phyloP scores from a whole-genome alignment of 2,329 filamentous ascomycete genomes.

The Sporothrix pallida region DNA sequence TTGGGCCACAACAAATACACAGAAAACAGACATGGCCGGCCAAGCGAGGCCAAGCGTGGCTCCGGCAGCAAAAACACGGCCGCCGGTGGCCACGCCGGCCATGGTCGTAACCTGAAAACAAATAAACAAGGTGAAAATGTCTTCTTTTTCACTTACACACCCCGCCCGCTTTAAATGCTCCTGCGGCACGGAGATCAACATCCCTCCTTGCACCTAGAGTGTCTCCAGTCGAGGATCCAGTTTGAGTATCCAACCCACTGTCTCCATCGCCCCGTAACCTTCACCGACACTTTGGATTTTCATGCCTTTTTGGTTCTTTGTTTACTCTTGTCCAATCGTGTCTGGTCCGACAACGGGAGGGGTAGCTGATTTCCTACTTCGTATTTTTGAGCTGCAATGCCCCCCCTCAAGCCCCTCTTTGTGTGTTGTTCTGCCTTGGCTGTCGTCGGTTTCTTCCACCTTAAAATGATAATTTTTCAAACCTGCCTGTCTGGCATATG shows the following conservation, averaged over 20 bases:
- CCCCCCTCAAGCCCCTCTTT: constrained; percentile 1
- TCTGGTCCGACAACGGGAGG: constrained; percentile 4
- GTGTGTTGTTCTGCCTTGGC: background rate
- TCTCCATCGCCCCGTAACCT: constrained; percentile 14
- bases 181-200: constrained; percentile 13
- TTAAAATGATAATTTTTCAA: background rate
- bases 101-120: background rate
- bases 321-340: background rate
- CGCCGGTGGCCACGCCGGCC: constrained; percentile 8
- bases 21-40: background rate
- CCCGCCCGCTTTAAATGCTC: background rate
- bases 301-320: background rate
- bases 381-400: too few relatives aligned
- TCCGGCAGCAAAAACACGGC: background rate
- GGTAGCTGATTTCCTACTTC: background rate
- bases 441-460: background rate
- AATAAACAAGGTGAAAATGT: background rate
- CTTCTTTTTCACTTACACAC: background rate
- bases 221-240: too few relatives aligned
- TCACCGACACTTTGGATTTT: constrained; percentile 24
- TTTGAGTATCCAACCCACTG: background rate
- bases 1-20: constrained; percentile 7
- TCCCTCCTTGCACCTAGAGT: background rate
- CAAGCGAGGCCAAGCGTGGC: background rate
- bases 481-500: background rate